A percentile compares a stretch with the other conserved stretches of the same genome.
Conservation (phyloP, 768 basidiomycete genomes). For the Psilocybe cyanescens region DNA sequence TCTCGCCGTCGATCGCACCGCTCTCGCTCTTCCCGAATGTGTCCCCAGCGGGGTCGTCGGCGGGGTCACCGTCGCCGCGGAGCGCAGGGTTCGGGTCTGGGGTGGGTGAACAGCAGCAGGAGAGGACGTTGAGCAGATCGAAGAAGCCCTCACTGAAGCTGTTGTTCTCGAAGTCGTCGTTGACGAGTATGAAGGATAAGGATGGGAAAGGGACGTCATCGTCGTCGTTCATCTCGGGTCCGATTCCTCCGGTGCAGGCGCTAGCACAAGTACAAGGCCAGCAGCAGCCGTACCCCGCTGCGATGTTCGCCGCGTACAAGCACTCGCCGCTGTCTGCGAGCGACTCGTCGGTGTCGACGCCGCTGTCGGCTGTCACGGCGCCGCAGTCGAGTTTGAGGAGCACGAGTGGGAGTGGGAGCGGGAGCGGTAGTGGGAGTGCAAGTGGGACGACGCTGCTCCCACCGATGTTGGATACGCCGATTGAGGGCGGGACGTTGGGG, state of each 20-base stretch:
- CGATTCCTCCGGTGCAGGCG: constrained; percentile 19
- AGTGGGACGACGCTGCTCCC: constrained; percentile 49
- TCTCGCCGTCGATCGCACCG: constrained; percentile 24
- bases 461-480: constrained; percentile 62
- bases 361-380: constrained; percentile 60
- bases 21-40: constrained; percentile 15
- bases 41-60: constrained; percentile 25
- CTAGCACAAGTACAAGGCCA: not conserved
- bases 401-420: not conserved
- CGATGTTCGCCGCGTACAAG: constrained; percentile 26
- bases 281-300: not conserved
- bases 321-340: constrained; percentile 40
- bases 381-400: constrained; percentile 35
- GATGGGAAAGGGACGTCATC: constrained; percentile 15
- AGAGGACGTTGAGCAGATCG: constrained; percentile 35
- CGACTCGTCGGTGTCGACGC: constrained; percentile 54
- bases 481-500: constrained; percentile 57
- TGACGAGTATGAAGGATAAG: constrained; percentile 25
- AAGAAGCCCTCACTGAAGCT: constrained; percentile 76
- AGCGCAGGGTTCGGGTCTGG: constrained; percentile 10
- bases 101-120: constrained; percentile 21
- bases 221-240: constrained; percentile 20
- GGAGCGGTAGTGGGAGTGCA: constrained; percentile 8
- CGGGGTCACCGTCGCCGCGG: constrained; percentile 24
- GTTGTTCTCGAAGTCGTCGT: constrained; percentile 66